phyloP scores from a whole-genome alignment of 75 land plant genomes.

The Sequoiadendron giganteum region DNA sequence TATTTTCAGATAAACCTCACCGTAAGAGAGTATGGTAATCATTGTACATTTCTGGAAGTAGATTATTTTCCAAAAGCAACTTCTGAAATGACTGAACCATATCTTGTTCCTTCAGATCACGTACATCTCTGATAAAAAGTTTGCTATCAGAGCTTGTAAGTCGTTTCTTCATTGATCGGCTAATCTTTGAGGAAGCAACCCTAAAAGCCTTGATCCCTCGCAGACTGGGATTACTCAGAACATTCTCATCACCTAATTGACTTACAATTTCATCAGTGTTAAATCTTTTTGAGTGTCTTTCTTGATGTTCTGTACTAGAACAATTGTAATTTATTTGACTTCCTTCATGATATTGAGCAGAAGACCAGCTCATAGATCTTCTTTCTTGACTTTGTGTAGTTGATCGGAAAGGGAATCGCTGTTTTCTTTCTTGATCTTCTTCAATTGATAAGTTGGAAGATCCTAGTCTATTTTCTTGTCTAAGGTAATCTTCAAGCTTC shows the following conservation, averaged over 20 bases:
- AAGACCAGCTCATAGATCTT: slow-evolving; percentile 6
- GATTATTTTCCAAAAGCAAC: slow-evolving; percentile 32
- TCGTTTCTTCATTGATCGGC: slow-evolving; percentile 7
- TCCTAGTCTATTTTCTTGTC: neutral
- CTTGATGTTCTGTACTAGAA: neutral
- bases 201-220: neutral
- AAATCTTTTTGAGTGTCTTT: neutral
- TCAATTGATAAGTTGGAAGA: slow-evolving; percentile 1
- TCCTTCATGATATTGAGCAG: neutral
- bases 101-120: slow-evolving; percentile 41
- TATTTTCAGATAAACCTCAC: slow-evolving; percentile 18
- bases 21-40: slow-evolving; percentile 62
- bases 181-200: slow-evolving; percentile 1
- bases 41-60: slow-evolving; percentile 38
- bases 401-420: neutral
- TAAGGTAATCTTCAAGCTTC: slow-evolving; percentile 4
- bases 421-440: neutral
- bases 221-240: neutral
- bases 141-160: slow-evolving; percentile 7
- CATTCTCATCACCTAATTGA: neutral
- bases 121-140: slow-evolving; percentile 29
- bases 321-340: neutral
- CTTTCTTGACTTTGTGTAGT: neutral
- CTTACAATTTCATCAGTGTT: neutral
- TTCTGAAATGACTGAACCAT: slow-evolving; percentile 35